Evolutionary conservation across 202 grass and related monocot genomes (phyloP).

Genomic region (Panicum virgatum): DNA sequence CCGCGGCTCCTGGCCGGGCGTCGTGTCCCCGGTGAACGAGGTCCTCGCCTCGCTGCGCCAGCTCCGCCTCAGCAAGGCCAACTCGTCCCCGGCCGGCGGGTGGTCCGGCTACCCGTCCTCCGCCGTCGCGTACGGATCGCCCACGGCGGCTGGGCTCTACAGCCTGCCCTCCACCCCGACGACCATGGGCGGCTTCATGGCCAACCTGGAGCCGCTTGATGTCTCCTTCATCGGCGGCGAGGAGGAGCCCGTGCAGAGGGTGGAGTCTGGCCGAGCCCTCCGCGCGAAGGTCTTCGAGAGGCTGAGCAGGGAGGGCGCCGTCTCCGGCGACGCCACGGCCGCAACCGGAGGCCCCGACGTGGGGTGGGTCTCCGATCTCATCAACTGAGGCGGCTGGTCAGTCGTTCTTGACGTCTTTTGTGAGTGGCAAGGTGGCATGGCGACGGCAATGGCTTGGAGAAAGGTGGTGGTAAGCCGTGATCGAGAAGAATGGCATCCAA

Average conservation of each 20-base stretch:
- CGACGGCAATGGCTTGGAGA: background rate
- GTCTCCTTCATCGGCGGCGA: constrained; percentile 46
- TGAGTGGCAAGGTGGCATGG: background rate
- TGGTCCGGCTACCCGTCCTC: constrained; percentile 29
- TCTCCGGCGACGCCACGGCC: background rate
- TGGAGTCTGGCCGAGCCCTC: constrained; percentile 75
- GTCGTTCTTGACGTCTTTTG: background rate
- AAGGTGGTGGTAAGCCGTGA: constrained; percentile 41
- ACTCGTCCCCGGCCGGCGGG: constrained; percentile 50
- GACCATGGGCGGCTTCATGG: background rate
- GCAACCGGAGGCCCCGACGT: constrained; percentile 55
- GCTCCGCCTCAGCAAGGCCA: constrained; percentile 58
- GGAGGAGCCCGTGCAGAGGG: constrained; percentile 59
- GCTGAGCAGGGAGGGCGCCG: constrained; percentile 51
- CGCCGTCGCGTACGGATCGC: constrained; percentile 40
- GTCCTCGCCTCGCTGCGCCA: constrained; percentile 60
- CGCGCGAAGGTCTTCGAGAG: constrained; percentile 75
- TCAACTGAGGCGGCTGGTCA: constrained; percentile 47
- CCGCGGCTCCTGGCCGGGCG: constrained; percentile 46
- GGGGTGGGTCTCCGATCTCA: constrained; percentile 76
- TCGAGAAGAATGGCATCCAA: background rate
- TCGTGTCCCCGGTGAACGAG: constrained; percentile 55
- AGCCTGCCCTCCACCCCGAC: constrained; percentile 70
- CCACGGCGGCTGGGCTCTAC: constrained; percentile 45
- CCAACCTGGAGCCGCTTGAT: constrained; percentile 36